These are phyloP conservation scores for Aspergillus affinis DNA, from an alignment of 495 filamentous ascomycete species.

Conservation along the genomic window DNA sequence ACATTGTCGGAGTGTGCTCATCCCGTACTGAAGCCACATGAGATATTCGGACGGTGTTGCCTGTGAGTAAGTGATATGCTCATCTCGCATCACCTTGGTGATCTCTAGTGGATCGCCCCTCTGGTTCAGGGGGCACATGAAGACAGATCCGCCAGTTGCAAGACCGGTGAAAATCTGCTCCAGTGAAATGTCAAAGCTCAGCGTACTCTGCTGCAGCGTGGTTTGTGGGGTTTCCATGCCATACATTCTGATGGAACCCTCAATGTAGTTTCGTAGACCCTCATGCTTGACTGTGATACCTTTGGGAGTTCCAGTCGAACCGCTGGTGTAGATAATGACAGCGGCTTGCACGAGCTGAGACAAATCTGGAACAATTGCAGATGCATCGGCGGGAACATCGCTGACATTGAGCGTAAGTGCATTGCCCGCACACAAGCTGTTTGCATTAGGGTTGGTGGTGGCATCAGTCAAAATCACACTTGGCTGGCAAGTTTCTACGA, in stretches of 20 bases:
- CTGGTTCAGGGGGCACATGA: slow-evolving; percentile 18
- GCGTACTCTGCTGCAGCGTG: slow-evolving; percentile 34
- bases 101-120: slow-evolving; percentile 30
- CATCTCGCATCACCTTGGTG: slow-evolving; percentile 27
- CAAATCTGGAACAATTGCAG: too few species aligned
- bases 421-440: too few species aligned
- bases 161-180: slow-evolving; percentile 25
- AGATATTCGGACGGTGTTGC: slow-evolving; percentile 43
- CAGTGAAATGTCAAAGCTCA: slow-evolving; percentile 27
- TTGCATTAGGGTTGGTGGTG: too few species aligned
- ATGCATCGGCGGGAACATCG: slow-evolving; percentile 4
- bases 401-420: slow-evolving; percentile 15
- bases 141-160: slow-evolving; percentile 30
- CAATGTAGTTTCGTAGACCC: slow-evolving; percentile 27
- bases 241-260: slow-evolving; percentile 16
- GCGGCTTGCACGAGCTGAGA: slow-evolving; percentile 12
- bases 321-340: slow-evolving; percentile 32
- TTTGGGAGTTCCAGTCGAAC: slow-evolving; percentile 27
- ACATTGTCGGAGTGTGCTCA: slow-evolving; percentile 6
- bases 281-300: slow-evolving; percentile 30
- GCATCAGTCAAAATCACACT: background rate
- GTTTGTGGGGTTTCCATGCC: slow-evolving; percentile 11
- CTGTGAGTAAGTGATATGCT: slow-evolving; percentile 35
- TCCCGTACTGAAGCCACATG: slow-evolving; percentile 29
- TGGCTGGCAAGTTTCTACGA: slow-evolving; percentile 25